Percentiles rank a stretch among this genome's conserved stretches.
Evolutionary conservation across 2,329 filamentous ascomycete genomes (phyloP).

Genomic region (Paecilomyces variotii): DNA sequence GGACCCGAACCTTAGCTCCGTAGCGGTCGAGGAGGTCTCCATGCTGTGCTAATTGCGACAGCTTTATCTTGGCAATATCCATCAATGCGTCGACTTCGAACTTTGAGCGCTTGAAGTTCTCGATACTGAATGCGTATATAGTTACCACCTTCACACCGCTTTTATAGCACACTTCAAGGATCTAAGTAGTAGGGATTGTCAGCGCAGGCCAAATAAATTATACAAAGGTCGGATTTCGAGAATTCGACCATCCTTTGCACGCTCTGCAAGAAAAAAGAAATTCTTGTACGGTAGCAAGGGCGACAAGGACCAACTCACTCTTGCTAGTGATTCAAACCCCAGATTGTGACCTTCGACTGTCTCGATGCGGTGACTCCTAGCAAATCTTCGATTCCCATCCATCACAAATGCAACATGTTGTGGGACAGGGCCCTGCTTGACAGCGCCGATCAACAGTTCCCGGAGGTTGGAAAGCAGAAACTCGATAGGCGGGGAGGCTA

Average conservation of each 20-base stretch:
- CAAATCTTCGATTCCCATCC: conserved; percentile 95
- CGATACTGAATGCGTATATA: conserved; percentile 96
- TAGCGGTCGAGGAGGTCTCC: conserved; percentile 90
- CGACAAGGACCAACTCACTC: conserved; percentile 44
- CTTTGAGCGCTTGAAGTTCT: conserved; percentile 96
- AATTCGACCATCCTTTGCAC: background rate
- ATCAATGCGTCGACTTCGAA: conserved; percentile 96
- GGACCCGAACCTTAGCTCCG: conserved; percentile 74
- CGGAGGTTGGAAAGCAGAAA: conserved; percentile 73
- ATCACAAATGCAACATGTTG: conserved; percentile 98
- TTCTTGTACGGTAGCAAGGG: background rate
- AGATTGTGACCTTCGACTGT: conserved; percentile 93
- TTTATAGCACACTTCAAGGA: conserved; percentile 97
- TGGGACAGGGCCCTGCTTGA: conserved; percentile 85
- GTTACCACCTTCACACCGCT: conserved; percentile 94
- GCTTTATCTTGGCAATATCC: conserved; percentile 94
- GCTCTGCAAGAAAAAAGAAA: background rate
- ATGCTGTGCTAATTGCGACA: conserved; percentile 84
- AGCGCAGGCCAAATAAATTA: conserved; percentile 8
- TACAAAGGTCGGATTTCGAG: background rate
- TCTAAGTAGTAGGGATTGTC: conserved; percentile 40
- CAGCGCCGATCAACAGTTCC: conserved; percentile 77
- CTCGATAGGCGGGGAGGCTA: conserved; percentile 84
- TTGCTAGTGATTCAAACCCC: conserved; percentile 88
- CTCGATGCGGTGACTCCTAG: conserved; percentile 82